Evolutionary conservation across 2,329 filamentous ascomycete species (phyloP).

Genomic region (Graphium sp.): DNA sequence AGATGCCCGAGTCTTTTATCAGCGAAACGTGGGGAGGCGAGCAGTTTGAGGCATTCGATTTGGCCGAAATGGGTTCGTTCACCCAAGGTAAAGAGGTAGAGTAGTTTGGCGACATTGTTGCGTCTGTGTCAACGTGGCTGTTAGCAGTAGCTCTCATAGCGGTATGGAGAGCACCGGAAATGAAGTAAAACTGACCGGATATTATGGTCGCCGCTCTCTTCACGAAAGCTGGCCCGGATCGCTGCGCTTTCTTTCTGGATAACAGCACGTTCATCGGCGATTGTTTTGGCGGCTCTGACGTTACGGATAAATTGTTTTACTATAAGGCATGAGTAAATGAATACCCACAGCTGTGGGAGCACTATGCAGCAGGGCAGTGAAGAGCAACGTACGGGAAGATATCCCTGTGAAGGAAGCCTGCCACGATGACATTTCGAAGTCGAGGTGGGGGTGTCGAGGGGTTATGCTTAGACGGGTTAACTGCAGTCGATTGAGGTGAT

Average conservation of each 20-base stretch:
- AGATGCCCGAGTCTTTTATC: constrained; percentile 94
- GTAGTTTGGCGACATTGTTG: constrained; percentile 96
- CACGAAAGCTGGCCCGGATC: constrained; percentile 91
- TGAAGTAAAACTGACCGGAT: constrained; percentile 47
- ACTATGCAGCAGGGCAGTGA: background rate
- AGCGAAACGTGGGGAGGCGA: constrained; percentile 91
- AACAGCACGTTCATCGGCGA: constrained; percentile 94
- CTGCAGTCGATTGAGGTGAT: too few species aligned
- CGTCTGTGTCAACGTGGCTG: constrained; percentile 36
- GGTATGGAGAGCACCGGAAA: background rate
- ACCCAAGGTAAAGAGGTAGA: constrained; percentile 94
- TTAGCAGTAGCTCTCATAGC: background rate
- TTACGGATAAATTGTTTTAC: constrained; percentile 99
- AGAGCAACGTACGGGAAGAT: background rate
- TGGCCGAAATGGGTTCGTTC: constrained; percentile 97
- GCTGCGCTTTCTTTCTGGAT: constrained; percentile 98
- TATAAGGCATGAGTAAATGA: constrained; percentile 17
- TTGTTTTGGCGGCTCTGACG: constrained; percentile 94
- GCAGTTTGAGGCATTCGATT: constrained; percentile 95
- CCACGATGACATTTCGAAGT: too few species aligned
- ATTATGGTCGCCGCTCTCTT: constrained; percentile 86
- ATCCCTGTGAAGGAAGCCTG: too few species aligned
- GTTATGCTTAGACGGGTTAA: too few species aligned
- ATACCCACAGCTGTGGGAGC: too few species aligned
- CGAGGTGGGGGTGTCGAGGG: too few species aligned